A percentile compares a stretch with the other conserved stretches of the same genome.
Conservation (phyloP, 148 eudicot genomes). For the Arbutus unedo region DNA sequence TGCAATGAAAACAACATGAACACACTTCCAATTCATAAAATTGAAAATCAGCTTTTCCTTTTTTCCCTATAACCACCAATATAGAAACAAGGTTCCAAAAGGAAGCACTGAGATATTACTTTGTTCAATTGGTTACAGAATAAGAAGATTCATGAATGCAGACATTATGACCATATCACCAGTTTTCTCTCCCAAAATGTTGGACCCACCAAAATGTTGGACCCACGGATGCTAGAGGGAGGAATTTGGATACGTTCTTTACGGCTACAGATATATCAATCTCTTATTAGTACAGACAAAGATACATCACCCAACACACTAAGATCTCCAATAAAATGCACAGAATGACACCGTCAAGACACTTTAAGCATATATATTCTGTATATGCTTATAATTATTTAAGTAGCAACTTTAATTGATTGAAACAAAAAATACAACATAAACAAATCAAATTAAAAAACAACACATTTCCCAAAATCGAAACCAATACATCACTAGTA, state of each 20-base stretch:
- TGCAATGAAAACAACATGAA: not conserved
- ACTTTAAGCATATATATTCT: not conserved
- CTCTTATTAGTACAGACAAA: not conserved
- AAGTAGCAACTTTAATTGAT: not conserved
- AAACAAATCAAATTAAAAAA: not conserved
- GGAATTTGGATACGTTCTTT: not conserved
- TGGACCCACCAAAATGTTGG: not conserved
- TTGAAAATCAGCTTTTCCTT: not conserved
- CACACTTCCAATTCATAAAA: not conserved
- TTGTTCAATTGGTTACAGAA: not conserved
- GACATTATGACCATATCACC: not conserved
- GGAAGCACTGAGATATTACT: not conserved
- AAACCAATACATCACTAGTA: not conserved
- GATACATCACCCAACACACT: not conserved
- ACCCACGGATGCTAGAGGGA: not conserved
- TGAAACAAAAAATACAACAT: not conserved
- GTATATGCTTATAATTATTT: not conserved
- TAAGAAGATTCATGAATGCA: not conserved
- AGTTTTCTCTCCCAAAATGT: not conserved
- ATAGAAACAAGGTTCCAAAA: not conserved
- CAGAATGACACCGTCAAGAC: not conserved
- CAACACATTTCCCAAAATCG: not conserved
- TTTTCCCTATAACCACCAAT: not conserved
- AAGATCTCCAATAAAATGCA: not conserved
- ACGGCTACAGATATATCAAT: not conserved